phyloP scores from a whole-genome alignment of 2,329 filamentous ascomycete species.

The Epichloe baconii region DNA sequence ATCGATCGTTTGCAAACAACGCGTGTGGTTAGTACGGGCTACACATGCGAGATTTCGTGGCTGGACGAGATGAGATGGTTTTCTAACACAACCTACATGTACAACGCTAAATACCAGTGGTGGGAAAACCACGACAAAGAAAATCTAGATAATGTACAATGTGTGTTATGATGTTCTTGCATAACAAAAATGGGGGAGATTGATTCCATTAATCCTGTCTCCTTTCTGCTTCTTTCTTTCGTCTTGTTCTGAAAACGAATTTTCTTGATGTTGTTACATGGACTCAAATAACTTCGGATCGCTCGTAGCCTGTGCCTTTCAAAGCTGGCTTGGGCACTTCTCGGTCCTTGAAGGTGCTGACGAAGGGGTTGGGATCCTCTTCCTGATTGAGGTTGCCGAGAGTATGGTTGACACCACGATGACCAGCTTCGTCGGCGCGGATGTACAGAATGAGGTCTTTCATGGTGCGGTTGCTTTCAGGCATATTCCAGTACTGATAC shows the following conservation, averaged over 20 bases:
- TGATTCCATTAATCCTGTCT: not conserved
- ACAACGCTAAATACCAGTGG: too few relatives aligned
- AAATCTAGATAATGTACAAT: too few relatives aligned
- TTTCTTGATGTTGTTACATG: too few relatives aligned
- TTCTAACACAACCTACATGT: too few relatives aligned
- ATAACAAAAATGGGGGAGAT: too few relatives aligned
- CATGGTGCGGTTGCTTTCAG: constrained; percentile 71
- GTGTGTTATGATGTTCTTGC: too few relatives aligned
- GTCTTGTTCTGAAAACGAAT: not conserved
- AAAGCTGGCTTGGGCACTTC: constrained; percentile 51
- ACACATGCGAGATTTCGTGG: too few relatives aligned
- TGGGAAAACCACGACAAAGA: too few relatives aligned
- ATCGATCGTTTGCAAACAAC: too few relatives aligned
- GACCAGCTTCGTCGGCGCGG: constrained; percentile 76
- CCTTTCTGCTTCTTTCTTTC: not conserved
- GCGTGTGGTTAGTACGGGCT: too few relatives aligned
- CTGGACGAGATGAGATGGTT: too few relatives aligned
- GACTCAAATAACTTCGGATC: constrained; percentile 58
- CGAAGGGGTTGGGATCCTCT: constrained; percentile 85
- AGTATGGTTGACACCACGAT: constrained; percentile 93
- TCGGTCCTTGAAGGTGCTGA: constrained; percentile 64
- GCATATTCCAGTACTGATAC: constrained; percentile 76
- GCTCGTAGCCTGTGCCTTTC: constrained; percentile 66
- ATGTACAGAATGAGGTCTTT: constrained; percentile 79
- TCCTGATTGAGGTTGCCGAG: constrained; percentile 76